Percentiles rank a stretch among this genome's conserved stretches.
phyloP scores from a whole-genome alignment of 2,329 filamentous ascomycete species.

The Colletotrichum simmondsii region DNA sequence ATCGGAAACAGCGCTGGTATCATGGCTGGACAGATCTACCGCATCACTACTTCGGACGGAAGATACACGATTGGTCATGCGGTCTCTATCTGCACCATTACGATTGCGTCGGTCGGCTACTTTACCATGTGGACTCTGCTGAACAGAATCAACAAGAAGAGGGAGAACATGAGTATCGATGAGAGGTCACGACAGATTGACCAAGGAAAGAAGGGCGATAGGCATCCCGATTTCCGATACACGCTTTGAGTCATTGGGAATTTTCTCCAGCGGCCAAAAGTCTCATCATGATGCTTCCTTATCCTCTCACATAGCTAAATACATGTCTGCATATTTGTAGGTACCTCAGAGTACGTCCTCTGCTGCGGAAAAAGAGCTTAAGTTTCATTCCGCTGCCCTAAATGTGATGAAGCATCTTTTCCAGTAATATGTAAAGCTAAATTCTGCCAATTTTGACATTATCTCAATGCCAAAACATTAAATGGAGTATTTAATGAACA shows the following conservation, averaged over 20 bases:
- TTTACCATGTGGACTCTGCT: constrained; percentile 21
- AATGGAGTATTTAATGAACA: no score
- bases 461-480: no score
- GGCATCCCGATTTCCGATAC: constrained; percentile 29
- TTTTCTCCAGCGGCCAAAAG: not conserved
- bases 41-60: constrained; percentile 21
- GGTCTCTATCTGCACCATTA: constrained; percentile 28
- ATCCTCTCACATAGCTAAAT: no score
- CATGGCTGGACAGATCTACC: constrained; percentile 50
- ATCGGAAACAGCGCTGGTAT: constrained; percentile 57
- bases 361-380: no score
- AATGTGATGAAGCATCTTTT: no score
- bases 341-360: no score
- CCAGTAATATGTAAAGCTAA: no score
- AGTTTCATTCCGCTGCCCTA: no score
- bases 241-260: constrained; percentile 1
- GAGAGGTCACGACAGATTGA: constrained; percentile 23
- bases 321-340: no score
- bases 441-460: no score
- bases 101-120: constrained; percentile 19
- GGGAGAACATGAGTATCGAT: constrained; percentile 27
- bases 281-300: no score
- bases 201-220: constrained; percentile 28
- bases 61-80: constrained; percentile 30
- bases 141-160: constrained; percentile 20